These are phyloP conservation scores for Aspergillus clavatus DNA, from an alignment of 2,329 filamentous ascomycete species.

Conservation along the genomic window DNA sequence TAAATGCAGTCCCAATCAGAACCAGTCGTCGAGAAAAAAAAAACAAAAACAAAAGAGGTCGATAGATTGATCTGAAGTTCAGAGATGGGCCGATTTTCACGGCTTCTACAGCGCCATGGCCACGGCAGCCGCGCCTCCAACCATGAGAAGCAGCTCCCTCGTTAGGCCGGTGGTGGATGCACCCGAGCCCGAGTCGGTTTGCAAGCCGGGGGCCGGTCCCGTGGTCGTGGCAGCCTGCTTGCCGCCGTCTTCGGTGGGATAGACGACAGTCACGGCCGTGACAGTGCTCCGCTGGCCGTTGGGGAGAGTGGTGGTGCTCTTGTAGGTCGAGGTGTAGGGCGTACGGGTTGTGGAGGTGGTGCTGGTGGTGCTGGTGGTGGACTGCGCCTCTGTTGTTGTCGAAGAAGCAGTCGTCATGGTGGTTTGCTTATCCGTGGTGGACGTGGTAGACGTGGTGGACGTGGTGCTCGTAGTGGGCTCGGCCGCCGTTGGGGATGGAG, in stretches of 20 bases:
- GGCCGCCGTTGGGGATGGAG: slow-evolving; percentile 15
- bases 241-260: slow-evolving; percentile 28
- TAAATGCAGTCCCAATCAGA: too few species aligned
- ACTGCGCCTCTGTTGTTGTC: too few species aligned
- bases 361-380: slow-evolving; percentile 15
- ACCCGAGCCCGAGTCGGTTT: slow-evolving; percentile 35
- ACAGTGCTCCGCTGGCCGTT: slow-evolving; percentile 41
- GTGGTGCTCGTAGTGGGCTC: too few species aligned
- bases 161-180: slow-evolving; percentile 25
- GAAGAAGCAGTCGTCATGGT: slow-evolving; percentile 17
- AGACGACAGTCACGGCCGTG: slow-evolving; percentile 43
- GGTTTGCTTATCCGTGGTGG: slow-evolving; percentile 11
- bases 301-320: slow-evolving; percentile 39
- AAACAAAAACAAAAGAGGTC: too few species aligned
- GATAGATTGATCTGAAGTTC: too few species aligned
- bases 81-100: neutral
- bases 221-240: slow-evolving; percentile 22
- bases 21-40: neutral
- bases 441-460: slow-evolving; percentile 8
- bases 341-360: slow-evolving; percentile 19
- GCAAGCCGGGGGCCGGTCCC: slow-evolving; percentile 34
- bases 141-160: slow-evolving; percentile 35
- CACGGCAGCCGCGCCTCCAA: slow-evolving; percentile 39
- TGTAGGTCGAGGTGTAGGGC: slow-evolving; percentile 36
- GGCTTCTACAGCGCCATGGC: slow-evolving; percentile 35